Evolutionary conservation across 345 rosid species (phyloP), one percentile per base, ranked within the genome.

Genomic region (Sapria himalayana): DNA sequence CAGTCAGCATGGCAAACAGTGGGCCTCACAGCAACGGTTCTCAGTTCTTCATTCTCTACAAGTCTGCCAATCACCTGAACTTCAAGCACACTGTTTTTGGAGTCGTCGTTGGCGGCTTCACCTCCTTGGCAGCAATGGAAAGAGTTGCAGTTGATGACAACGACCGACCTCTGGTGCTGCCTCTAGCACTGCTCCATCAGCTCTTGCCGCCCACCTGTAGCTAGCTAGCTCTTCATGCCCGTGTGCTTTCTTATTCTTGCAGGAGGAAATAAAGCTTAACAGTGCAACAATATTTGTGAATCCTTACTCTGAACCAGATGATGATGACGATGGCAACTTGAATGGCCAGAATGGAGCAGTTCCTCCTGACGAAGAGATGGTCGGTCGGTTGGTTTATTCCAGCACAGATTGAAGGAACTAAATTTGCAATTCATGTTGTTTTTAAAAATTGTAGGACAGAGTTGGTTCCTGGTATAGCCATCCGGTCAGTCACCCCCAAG

Each of bases 1-100:
- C 79, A 37, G 95, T 82, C 44, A 82, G 98, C 47, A 82, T 89
- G 95, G 98, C 93, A 37, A 89, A 79, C 58, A 89, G 93, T 56
- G 98, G 95, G 37, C 95, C 95, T 7, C 92, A 79, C 67, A 69
- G 93, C 14, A 89, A 89, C 59, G 95, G 98, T 56, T 89, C 98
- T 37, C 93, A 82, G 59, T 89, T 82, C 61, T 89, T 89, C 67
- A 76, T 89, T 54, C 66, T 89, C 16, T 89, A 89, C 76, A 89
- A 89, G 56, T 89, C 98, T 41, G 98, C 98, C n/a, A 64, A 51
- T 56, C 92, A 89, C 71, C 73, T 89, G 48, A 77, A 89, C 72
- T 82, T 59, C 51, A 89, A 89, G 46, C 95, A 89, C 59, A 89
- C 92, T 4, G 95, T 89, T 35, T 89, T 77, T 61, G 98, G 95